These are phyloP conservation scores for Hypoxylon sp. DNA, from an alignment of 2,329 filamentous ascomycete species.

Conservation along the genomic window DNA sequence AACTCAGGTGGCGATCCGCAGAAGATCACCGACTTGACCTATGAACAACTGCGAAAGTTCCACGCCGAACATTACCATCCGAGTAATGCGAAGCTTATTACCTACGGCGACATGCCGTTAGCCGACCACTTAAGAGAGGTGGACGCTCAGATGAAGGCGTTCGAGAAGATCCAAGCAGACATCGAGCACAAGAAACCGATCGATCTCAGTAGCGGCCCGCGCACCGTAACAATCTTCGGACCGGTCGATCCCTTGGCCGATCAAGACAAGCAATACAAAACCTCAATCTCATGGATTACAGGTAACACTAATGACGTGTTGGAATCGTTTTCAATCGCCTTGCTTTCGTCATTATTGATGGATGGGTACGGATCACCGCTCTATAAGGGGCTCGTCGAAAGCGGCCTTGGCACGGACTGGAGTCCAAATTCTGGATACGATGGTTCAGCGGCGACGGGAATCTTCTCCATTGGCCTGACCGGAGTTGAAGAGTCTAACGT, in stretches of 20 bases:
- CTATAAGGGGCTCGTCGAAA: conserved; percentile 87
- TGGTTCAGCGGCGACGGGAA: conserved; percentile 74
- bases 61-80: conserved; percentile 96
- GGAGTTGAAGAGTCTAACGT: conserved; percentile 87
- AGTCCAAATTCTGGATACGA: conserved; percentile 96
- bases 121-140: conserved; percentile 82
- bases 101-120: conserved; percentile 92
- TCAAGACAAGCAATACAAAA: conserved; percentile 88
- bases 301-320: conserved; percentile 83
- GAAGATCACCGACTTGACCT: conserved; percentile 94
- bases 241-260: conserved; percentile 88
- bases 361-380: conserved; percentile 96
- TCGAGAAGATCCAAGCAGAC: conserved; percentile 74
- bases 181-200: conserved; percentile 79
- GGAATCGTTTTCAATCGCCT: conserved; percentile 85
- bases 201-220: conserved; percentile 70
- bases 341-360: conserved; percentile 84
- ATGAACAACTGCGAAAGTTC: conserved; percentile 86
- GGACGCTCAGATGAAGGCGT: conserved; percentile 74
- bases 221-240: conserved; percentile 75
- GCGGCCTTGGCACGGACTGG: conserved; percentile 89
- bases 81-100: conserved; percentile 95
- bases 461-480: conserved; percentile 90
- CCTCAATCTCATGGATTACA: conserved; percentile 90
- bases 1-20: conserved; percentile 97